phyloP scores from a whole-genome alignment of 306 rosid species.

The Cicer pinnatifidum region DNA sequence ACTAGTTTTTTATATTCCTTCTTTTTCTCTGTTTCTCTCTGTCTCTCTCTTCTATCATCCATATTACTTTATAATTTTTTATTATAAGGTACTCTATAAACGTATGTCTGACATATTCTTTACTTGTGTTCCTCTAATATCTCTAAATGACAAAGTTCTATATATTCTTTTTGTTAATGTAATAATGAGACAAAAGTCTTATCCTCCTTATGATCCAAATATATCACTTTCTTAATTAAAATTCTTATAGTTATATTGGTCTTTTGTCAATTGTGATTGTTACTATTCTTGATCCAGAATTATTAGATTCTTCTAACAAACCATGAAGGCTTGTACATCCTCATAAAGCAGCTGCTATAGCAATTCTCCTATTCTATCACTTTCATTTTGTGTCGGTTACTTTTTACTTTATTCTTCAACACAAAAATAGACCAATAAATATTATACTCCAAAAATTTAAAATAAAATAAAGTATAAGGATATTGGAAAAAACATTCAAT shows the following conservation, averaged over 20 bases:
- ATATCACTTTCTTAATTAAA: conserved; percentile 43
- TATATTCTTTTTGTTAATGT: conserved; percentile 42
- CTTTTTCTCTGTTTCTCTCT: conserved; percentile 37
- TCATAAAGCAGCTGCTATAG: conserved; percentile 43
- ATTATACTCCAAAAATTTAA: neutral
- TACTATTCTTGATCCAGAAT: conserved; percentile 47
- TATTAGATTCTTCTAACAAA: conserved; percentile 49
- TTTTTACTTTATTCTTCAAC: conserved; percentile 82
- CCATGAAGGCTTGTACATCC: conserved; percentile 38
- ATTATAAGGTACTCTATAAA: conserved; percentile 35
- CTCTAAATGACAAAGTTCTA: conserved; percentile 54
- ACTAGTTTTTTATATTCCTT: conserved; percentile 13
- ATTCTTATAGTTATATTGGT: conserved; percentile 25
- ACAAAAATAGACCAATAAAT: conserved; percentile 45
- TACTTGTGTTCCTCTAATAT: conserved; percentile 70
- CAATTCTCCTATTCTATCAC: conserved; percentile 49
- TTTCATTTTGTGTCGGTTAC: conserved; percentile 69
- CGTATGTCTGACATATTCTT: conserved; percentile 71
- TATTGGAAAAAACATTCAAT: conserved; percentile 16
- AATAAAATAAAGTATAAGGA: conserved; percentile 3
- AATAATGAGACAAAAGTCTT: conserved; percentile 76
- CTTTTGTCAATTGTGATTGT: conserved; percentile 35
- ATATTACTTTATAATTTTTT: conserved; percentile 43
- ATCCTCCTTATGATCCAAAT: conserved; percentile 44
- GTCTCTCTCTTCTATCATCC: conserved; percentile 34